Base-by-base conservation (phyloP, 2,329 filamentous ascomycete genomes). In the Blastomyces gilchristii region DNA sequence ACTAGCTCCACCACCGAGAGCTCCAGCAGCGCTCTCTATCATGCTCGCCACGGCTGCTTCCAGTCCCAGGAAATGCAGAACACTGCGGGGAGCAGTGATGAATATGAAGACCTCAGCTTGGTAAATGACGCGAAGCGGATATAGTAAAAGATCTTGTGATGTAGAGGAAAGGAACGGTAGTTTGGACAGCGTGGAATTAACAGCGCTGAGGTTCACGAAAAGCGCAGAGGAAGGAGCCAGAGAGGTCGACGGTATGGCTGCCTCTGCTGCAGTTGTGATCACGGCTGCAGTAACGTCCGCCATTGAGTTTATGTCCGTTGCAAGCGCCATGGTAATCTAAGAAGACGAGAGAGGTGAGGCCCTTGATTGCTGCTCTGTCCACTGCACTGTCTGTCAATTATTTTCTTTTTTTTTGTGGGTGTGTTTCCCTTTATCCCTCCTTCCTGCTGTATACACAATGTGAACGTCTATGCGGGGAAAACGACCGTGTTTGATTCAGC, bases 61-160 rank as follows among this genome's bases (percentile, higher is more conserved):
- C 53, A 67, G 43, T 18, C 67, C 62, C 25, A 68, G n/a, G 25
- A 62, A 52, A 16, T 58, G 64, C 11, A 65, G 47, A 16, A 66
- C 34, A 31, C 60, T 47, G 8, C 64, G 61, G 3, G 67, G 67
- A 22, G 65, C 37, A 9, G 66, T 67, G 14, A 65, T 61, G 39
- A 67, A 64, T 11, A 67, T 52, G 45, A 68, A 67, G 31, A 65
- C 41, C 53, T 68, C 67, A n/a, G 52, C 61, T 18, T 63, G 64
- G 58, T 67, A 68, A 7, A 67, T 49, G 31, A 67, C 22, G 31
- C 66, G 66, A 47, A 68, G 62, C 7, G 67, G 64, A n/a, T 65
- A 49, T 0, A 68, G 54, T 22, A 67, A 49, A 22, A 64, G 31
- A 3, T 64, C 34, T 39, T 59, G 53, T 18, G 61, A 43, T 31